A percentile compares a stretch with the other conserved stretches of the same genome.
Conservation (phyloP, 2,329 filamentous ascomycete species). For the Penicillium expansum region DNA sequence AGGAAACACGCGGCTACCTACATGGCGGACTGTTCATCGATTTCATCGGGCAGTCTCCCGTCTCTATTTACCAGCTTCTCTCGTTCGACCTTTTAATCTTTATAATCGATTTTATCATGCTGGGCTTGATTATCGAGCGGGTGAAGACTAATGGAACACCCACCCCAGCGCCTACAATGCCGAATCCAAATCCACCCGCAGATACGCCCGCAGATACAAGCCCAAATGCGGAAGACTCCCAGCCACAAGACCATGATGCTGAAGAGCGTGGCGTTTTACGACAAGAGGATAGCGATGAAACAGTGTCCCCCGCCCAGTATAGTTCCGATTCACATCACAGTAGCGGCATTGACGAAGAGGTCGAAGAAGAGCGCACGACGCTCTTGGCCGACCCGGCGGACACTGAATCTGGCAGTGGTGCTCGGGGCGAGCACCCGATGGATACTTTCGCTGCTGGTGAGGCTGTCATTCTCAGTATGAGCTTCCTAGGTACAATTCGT, state of each 20-base stretch:
- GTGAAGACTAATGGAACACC: constrained; percentile 44
- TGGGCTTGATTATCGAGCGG: constrained; percentile 54
- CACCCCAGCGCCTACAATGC: constrained; percentile 2
- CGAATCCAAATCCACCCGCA: constrained; percentile 19
- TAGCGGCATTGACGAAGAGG: constrained; percentile 19
- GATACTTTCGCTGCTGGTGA: constrained; percentile 40
- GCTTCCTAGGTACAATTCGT: constrained; percentile 35
- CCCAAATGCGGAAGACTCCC: constrained; percentile 7
- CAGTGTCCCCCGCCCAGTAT: constrained; percentile 44
- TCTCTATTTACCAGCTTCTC: constrained; percentile 53
- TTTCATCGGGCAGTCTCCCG: constrained; percentile 61
- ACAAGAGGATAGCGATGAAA: constrained; percentile 32
- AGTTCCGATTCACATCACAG: constrained; percentile 25
- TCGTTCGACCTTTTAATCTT: constrained; percentile 55
- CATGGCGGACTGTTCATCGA: constrained; percentile 64
- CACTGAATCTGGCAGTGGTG: constrained; percentile 12
- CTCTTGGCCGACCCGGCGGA: constrained; percentile 38
- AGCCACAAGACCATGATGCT: constrained; percentile 54
- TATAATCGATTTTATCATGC: constrained; percentile 56
- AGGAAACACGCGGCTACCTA: constrained; percentile 54
- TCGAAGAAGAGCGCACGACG: constrained; percentile 30
- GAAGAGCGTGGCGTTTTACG: constrained; percentile 58
- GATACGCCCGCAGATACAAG: constrained; percentile 25
- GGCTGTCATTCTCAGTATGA: constrained; percentile 38
- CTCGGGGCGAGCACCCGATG: constrained; percentile 35